Evolutionary conservation across 345 rosid species (phyloP).

Genomic region (Sisymbrium altissimum): DNA sequence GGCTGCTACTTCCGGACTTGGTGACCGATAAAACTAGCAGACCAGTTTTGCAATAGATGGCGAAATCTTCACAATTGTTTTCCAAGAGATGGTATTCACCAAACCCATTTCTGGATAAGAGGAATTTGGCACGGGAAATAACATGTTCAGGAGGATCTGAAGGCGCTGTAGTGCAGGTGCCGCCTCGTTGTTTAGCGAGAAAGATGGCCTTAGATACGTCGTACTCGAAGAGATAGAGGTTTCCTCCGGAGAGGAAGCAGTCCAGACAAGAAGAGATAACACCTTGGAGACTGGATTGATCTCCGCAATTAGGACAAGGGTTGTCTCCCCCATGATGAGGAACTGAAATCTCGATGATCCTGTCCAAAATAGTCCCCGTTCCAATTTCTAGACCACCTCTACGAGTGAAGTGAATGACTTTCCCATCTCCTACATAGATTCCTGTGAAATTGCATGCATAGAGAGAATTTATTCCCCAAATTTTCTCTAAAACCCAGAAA

Average conservation of each 20-base stretch:
- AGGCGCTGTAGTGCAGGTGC: constrained; percentile 65
- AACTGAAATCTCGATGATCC: constrained; percentile 47
- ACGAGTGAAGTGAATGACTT: constrained; percentile 79
- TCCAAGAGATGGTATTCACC: constrained; percentile 60
- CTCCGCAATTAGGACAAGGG: constrained; percentile 58
- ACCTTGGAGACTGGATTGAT: constrained; percentile 45
- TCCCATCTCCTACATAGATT: constrained; percentile 63
- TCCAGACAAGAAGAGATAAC: constrained; percentile 68
- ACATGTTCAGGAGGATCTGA: constrained; percentile 60
- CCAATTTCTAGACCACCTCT: constrained; percentile 66
- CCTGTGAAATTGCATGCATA: constrained; percentile 35
- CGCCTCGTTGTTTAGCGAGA: constrained; percentile 69
- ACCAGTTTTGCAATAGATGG: constrained; percentile 80
- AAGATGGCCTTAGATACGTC: constrained; percentile 45
- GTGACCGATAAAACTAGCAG: constrained; percentile 41
- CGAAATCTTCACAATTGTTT: constrained; percentile 84
- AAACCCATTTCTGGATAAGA: constrained; percentile 58
- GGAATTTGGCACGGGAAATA: constrained; percentile 53
- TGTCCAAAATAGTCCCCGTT: constrained; percentile 69
- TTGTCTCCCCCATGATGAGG: constrained; percentile 37
- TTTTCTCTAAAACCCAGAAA: not conserved
- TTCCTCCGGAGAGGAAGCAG: constrained; percentile 66
- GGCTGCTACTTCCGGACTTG: constrained; percentile 70
- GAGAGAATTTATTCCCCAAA: not conserved
- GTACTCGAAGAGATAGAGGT: constrained; percentile 61